Conservation (phyloP, 495 filamentous ascomycete species). For the Rostrohypoxylon terebratum region DNA sequence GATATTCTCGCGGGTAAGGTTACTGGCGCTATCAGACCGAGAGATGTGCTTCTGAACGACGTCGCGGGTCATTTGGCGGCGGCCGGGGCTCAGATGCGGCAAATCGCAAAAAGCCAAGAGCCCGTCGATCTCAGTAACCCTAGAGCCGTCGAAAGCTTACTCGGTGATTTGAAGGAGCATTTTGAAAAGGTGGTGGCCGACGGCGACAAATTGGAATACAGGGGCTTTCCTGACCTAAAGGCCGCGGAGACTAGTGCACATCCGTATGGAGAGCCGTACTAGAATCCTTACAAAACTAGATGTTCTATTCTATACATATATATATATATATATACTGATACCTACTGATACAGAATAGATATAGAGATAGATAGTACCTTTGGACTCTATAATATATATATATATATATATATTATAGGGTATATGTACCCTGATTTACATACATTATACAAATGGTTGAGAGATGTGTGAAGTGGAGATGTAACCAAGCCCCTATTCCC, state of each 20-base stretch:
- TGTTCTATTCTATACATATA: neutral
- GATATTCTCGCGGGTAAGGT: slow-evolving; percentile 64
- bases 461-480: no score
- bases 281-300: neutral
- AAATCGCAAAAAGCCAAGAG: slow-evolving; percentile 63
- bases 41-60: slow-evolving; percentile 59
- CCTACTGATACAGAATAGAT: neutral
- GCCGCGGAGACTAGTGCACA: slow-evolving; percentile 11
- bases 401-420: neutral
- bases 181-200: slow-evolving; percentile 36
- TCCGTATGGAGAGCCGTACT: slow-evolving; percentile 30
- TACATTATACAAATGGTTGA: no score
- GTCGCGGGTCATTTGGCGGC: slow-evolving; percentile 55
- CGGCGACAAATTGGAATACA: slow-evolving; percentile 33
- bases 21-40: slow-evolving; percentile 59
- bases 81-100: slow-evolving; percentile 63
- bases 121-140: slow-evolving; percentile 63
- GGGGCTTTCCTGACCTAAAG: slow-evolving; percentile 10
- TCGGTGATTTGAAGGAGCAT: slow-evolving; percentile 37
- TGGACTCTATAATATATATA: neutral
- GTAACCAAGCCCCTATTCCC: neutral
- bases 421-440: no score
- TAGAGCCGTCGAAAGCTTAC: slow-evolving; percentile 51
- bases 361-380: neutral
- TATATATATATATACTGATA: neutral